These are phyloP conservation scores for Gaertneriomyces semiglobifer DNA, from an alignment of 192 early-diverging fungal genomes.

Conservation along the genomic window DNA sequence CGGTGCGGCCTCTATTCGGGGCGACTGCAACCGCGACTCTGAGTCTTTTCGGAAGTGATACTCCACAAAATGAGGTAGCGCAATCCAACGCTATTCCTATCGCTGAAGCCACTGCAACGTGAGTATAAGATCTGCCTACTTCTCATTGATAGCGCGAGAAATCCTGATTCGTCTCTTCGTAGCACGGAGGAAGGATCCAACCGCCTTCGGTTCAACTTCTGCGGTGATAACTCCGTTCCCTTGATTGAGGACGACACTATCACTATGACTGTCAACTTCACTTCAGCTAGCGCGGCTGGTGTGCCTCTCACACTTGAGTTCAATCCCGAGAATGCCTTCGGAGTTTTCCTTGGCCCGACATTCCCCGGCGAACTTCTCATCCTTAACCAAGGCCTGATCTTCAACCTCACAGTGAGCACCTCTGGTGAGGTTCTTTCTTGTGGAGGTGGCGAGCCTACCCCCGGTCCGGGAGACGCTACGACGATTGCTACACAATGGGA, in stretches of 20 bases:
- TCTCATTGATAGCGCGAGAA: too few species aligned
- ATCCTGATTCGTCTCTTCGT: too few species aligned
- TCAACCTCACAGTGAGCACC: conserved; percentile 21
- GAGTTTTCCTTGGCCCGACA: conserved; percentile 20
- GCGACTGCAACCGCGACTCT: conserved; percentile 12
- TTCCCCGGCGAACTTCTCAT: conserved; percentile 3
- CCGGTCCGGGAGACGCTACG: neutral
- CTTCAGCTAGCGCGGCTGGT: neutral
- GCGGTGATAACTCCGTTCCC: neutral
- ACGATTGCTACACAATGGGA: neutral
- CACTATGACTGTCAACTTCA: conserved; percentile 13
- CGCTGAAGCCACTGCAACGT: neutral
- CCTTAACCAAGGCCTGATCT: conserved; percentile 15
- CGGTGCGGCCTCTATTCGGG: neutral
- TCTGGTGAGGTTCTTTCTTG: neutral
- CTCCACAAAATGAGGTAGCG: neutral
- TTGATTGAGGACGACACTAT: conserved; percentile 8
- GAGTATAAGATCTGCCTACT: neutral
- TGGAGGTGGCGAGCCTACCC: neutral
- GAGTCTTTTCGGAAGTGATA: neutral
- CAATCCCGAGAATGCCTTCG: conserved; percentile 5
- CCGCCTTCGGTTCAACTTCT: conserved; percentile 23
- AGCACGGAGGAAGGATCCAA: neutral
- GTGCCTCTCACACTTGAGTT: conserved; percentile 24
- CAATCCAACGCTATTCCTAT: neutral